Conservation (phyloP, 805 yeast genomes). For the Debaryomyces maramus region DNA sequence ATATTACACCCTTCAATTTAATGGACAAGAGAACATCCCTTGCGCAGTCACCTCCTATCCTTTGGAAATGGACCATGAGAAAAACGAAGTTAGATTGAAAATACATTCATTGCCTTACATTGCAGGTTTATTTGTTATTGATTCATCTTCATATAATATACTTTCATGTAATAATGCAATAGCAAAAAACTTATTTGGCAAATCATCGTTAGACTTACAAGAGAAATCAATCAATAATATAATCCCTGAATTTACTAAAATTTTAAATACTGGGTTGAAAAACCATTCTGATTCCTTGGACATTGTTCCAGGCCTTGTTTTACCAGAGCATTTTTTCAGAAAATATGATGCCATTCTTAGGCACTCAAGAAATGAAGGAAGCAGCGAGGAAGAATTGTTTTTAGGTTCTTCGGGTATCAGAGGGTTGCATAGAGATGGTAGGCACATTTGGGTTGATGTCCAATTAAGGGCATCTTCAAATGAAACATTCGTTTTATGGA, state of each 20-base stretch:
- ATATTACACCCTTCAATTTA: slow-evolving; percentile 57
- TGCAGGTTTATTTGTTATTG: slow-evolving; percentile 79
- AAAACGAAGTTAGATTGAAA: slow-evolving; percentile 52
- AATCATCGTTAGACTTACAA: slow-evolving; percentile 45
- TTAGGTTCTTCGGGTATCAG: slow-evolving; percentile 63
- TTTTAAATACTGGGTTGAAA: slow-evolving; percentile 42
- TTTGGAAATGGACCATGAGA: slow-evolving; percentile 46
- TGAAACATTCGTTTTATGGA: slow-evolving; percentile 71
- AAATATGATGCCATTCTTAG: slow-evolving; percentile 52
- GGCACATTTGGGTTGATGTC: slow-evolving; percentile 64
- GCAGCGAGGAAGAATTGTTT: slow-evolving; percentile 46
- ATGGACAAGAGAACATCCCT: slow-evolving; percentile 54
- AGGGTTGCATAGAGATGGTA: slow-evolving; percentile 73
- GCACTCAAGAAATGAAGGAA: slow-evolving; percentile 15
- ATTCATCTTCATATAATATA: slow-evolving; percentile 49
- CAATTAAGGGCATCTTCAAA: slow-evolving; percentile 71
- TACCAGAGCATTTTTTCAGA: slow-evolving; percentile 91
- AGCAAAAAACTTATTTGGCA: slow-evolving; percentile 76
- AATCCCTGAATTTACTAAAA: slow-evolving; percentile 60
- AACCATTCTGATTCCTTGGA: slow-evolving; percentile 21
- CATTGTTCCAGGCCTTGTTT: slow-evolving; percentile 64
- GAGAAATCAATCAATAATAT: slow-evolving; percentile 51
- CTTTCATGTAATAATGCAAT: slow-evolving; percentile 79
- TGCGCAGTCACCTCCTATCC: slow-evolving; percentile 72
- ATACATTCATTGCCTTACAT: slow-evolving; percentile 80